Percentiles rank a stretch among this genome's conserved stretches.
phyloP scores from a whole-genome alignment of 2,329 filamentous ascomycete species.

The Colletotrichum lupini region DNA sequence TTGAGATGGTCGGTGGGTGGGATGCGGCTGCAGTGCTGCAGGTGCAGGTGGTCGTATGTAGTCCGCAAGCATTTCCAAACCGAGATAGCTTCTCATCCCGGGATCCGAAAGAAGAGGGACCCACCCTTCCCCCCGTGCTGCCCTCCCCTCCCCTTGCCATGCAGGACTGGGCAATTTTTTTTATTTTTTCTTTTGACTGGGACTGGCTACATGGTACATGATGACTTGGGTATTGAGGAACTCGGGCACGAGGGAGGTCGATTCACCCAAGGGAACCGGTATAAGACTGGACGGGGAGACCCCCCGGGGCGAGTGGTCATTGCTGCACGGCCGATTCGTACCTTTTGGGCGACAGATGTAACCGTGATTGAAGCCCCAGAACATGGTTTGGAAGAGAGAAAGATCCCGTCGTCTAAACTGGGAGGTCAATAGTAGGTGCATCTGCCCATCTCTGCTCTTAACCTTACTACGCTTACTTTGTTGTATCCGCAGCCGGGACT shows the following conservation, averaged over 20 bases:
- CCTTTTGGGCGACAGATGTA: not conserved
- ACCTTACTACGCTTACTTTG: no score
- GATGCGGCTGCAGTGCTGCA: not conserved
- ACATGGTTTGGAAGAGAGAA: not conserved
- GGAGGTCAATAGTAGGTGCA: not conserved
- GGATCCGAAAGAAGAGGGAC: not conserved
- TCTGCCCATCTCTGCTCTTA: not conserved
- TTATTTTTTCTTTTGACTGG: not conserved
- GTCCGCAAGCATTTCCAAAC: constrained; percentile 31
- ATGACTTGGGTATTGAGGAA: not conserved
- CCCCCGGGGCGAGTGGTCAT: not conserved
- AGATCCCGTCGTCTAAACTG: not conserved
- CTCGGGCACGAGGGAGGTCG: no score
- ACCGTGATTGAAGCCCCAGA: no score
- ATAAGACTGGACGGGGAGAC: not conserved
- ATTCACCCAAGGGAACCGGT: no score
- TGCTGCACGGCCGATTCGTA: not conserved
- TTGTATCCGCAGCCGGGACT: not conserved
- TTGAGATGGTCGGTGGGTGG: not conserved
- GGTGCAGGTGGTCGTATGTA: not conserved
- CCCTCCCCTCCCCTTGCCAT: no score
- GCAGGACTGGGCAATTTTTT: not conserved
- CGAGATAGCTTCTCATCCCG: constrained; percentile 14
- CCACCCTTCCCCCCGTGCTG: no score
- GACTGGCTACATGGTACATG: not conserved